Conservation (phyloP, 345 rosid genomes). For the Citropsis articulata region DNA sequence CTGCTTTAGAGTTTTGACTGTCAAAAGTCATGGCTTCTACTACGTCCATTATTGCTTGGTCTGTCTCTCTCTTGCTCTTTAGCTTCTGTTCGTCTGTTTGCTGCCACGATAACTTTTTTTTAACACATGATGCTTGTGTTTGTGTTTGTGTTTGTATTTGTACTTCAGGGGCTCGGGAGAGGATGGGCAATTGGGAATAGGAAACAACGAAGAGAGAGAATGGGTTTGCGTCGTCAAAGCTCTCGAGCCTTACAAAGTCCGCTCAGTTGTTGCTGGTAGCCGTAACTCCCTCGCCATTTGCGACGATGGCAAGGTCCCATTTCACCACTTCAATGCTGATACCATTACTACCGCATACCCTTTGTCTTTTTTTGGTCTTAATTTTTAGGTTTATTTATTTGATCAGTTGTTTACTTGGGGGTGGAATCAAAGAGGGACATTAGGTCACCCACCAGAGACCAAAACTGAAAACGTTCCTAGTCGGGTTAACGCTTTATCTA, state of each 20-base stretch:
- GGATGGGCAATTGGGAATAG: constrained; percentile 95
- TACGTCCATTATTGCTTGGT: constrained; percentile 53
- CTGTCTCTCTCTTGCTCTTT: constrained; percentile 8
- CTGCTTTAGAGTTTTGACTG: not conserved
- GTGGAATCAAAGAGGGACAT: constrained; percentile 99
- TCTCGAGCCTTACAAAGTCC: constrained; percentile 61
- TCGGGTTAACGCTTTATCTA: constrained; percentile 70
- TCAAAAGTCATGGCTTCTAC: constrained; percentile 33
- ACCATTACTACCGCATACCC: not conserved
- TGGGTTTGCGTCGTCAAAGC: constrained; percentile 70
- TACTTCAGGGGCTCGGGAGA: constrained; percentile 89
- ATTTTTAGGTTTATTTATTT: constrained; percentile 1
- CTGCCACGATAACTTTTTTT: not conserved
- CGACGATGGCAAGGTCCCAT: constrained; percentile 80
- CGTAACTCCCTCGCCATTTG: constrained; percentile 98
- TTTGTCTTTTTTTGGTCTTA: not conserved
- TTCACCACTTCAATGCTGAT: not conserved
- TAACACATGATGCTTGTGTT: not conserved
- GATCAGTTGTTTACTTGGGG: constrained; percentile 98
- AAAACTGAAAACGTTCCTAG: constrained; percentile 88
- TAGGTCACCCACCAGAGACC: constrained; percentile 89
- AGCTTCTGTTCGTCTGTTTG: not conserved
- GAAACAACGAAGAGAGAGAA: constrained; percentile 74
- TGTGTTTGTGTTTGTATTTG: not conserved
- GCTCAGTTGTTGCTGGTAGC: constrained; percentile 93